Percentiles rank a stretch among this genome's conserved stretches.
Conservation (phyloP, 768 basidiomycete genomes). For the Chalciporus piperatus region DNA sequence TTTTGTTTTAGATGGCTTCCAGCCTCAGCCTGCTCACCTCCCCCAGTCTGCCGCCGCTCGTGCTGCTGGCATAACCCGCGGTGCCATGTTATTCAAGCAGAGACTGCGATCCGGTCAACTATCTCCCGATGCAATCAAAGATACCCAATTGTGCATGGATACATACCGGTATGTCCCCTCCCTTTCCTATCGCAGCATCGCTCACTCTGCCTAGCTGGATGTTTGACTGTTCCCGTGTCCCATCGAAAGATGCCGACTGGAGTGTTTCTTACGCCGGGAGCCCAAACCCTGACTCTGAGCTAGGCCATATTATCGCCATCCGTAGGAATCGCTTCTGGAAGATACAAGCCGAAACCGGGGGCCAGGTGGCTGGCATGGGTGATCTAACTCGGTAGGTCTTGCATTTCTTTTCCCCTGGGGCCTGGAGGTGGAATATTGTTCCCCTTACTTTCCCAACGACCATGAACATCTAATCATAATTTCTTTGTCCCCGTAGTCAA, state of each 20-base stretch:
- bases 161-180: constrained; percentile 59
- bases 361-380: constrained; percentile 55
- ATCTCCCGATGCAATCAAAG: constrained; percentile 62
- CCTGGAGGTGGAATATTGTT: no score
- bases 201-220: constrained; percentile 62
- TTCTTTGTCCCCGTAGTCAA: constrained; percentile 43
- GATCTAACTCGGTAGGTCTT: constrained; percentile 60
- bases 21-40: constrained; percentile 59
- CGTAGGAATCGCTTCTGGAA: constrained; percentile 86
- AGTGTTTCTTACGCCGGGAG: constrained; percentile 63
- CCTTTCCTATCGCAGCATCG: background rate
- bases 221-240: constrained; percentile 87
- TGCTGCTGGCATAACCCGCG: constrained; percentile 70
- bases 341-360: constrained; percentile 56
- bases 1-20: constrained; percentile 67
- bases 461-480: no score
- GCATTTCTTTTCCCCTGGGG: background rate
- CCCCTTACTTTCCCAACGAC: no score
- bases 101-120: constrained; percentile 64
- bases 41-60: constrained; percentile 57
- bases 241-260: constrained; percentile 76
- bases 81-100: constrained; percentile 72
- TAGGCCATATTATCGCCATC: constrained; percentile 83
- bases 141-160: constrained; percentile 80
- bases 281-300: constrained; percentile 32